These are phyloP conservation scores for Apophysomyces ossiformis DNA, from an alignment of 371 early-diverging fungal species.

Conservation along the genomic window DNA sequence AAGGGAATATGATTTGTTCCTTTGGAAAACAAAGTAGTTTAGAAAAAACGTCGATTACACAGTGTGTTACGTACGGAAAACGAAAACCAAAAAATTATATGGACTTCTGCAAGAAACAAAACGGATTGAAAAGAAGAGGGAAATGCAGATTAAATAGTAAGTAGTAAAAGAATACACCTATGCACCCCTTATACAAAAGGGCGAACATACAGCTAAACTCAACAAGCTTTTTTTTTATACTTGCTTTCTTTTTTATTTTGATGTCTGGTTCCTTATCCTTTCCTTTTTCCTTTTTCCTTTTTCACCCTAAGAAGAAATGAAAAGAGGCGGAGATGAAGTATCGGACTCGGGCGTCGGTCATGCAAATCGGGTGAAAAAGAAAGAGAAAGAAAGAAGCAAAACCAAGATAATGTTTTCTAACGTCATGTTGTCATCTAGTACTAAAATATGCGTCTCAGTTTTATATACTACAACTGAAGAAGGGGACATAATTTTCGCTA, in stretches of 20 bases:
- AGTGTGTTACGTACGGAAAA: constrained; percentile 8
- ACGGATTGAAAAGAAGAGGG: neutral
- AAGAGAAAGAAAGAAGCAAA: neutral
- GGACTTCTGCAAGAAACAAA: neutral
- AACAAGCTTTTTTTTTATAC: neutral
- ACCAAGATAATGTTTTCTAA: neutral
- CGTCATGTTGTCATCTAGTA: neutral
- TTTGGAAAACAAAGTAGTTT: no score
- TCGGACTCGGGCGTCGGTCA: constrained; percentile 7
- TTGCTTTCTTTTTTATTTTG: neutral
- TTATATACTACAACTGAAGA: neutral
- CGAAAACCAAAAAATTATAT: neutral
- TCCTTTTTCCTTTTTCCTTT: constrained; percentile 2
- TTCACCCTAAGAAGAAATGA: neutral
- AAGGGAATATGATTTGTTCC: no score
- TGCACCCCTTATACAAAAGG: constrained; percentile 5
- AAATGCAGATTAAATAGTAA: constrained; percentile 10
- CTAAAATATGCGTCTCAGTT: constrained; percentile 4
- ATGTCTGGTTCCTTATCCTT: neutral
- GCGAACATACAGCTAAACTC: neutral
- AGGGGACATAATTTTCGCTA: constrained; percentile 1
- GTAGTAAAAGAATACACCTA: neutral
- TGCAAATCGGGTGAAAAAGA: neutral
- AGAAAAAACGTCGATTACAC: neutral
- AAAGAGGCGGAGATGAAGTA: constrained; percentile 8